Base-by-base conservation (phyloP, 2,329 filamentous ascomycete species). In the Penicillium freii region DNA sequence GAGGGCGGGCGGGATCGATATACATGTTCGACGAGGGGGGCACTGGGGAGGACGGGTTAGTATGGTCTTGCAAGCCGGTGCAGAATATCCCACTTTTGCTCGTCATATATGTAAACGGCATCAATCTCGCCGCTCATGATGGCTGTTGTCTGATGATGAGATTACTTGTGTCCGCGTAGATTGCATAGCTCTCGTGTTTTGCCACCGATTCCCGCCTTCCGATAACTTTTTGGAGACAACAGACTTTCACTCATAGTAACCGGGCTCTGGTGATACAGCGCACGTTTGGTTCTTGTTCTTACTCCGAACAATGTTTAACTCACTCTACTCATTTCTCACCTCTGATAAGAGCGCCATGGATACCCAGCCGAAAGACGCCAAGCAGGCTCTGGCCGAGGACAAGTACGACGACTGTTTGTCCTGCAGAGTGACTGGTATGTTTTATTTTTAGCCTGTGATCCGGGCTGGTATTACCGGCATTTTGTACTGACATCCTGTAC, bases 61-160 rank as follows among this genome's bases (percentile, higher is more conserved):
- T 52, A 49, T 45, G 33, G 15, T 44, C 64, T 43, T 34, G 23
- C 2, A 6, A 34, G 10, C 4, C 3, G 4, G 6, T 6, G 23
- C n/a, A n/a, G 47, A 9, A 58, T 31, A 65, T 53, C 83, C 71
- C 80, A 96, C 92, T 92, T 91, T 78, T 92, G 87, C 81, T 97
- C 92, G 84, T 97, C 92, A 77, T 90, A 97, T 74, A 99, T 92
- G 81, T 97, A 93, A 71, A 99, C 82, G 73, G 93, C 94, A 81
- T 97, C 93, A 72, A 99, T 90, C 72, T 90, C 86, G 79, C 91
- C 87, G 79, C 84, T 90, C 89, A 92, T 93, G 73, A 76, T 87
- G 72, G 53, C 65, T 66, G 68, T 64, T 67, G 61, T 62, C 59
- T 63, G 57, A 57, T 57, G 63, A 33, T 39, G 51, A 40, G 47